Evolutionary conservation across 495 filamentous ascomycete genomes (phyloP).

Genomic region (Daldinia loculata): DNA sequence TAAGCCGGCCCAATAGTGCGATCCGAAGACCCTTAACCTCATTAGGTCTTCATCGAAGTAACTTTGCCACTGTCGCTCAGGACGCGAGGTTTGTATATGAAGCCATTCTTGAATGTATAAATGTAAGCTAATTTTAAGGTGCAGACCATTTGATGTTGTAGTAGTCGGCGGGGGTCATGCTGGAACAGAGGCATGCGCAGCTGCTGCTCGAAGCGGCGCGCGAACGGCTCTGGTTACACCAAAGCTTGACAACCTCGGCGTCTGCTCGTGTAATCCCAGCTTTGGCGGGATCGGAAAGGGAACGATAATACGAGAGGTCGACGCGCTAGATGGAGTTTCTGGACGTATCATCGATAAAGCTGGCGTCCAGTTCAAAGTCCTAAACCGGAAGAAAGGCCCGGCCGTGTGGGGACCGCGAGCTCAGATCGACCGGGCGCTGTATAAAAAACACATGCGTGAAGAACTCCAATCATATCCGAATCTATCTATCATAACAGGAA

Average conservation of each 20-base stretch:
- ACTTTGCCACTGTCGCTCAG: conserved; percentile 52
- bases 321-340: conserved; percentile 91
- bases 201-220: conserved; percentile 88
- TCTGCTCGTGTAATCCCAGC: conserved; percentile 97
- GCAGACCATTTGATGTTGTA: conserved; percentile 86
- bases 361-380: conserved; percentile 86
- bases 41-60: conserved; percentile 29
- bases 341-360: conserved; percentile 93
- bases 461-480: conserved; percentile 81
- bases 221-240: conserved; percentile 90
- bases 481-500: conserved; percentile 81
- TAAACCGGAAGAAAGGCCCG: conserved; percentile 90
- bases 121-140: neutral
- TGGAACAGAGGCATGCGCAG: conserved; percentile 93
- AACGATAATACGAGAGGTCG: conserved; percentile 93
- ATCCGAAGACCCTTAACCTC: conserved; percentile 21
- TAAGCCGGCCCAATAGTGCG: conserved; percentile 41
- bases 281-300: conserved; percentile 99
- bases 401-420: conserved; percentile 97
- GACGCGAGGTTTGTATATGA: conserved; percentile 46
- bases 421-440: conserved; percentile 92
- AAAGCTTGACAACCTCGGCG: conserved; percentile 85
- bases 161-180: conserved; percentile 97
- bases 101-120: neutral
- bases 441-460: conserved; percentile 89